Base-by-base conservation (phyloP, 495 filamentous ascomycete genomes). In the Penicillium arizonense region DNA sequence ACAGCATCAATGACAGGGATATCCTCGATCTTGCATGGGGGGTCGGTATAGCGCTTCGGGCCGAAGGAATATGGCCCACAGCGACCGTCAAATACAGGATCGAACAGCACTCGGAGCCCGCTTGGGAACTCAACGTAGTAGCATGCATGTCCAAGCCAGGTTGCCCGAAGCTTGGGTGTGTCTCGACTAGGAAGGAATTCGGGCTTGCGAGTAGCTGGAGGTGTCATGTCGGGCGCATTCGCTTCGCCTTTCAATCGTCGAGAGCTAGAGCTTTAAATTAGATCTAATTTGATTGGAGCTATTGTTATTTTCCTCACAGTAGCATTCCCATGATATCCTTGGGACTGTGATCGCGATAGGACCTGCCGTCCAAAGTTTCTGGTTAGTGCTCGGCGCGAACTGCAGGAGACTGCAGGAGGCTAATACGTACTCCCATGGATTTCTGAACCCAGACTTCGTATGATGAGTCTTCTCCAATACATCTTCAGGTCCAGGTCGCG, bases 71-170 rank as follows among this genome's bases (percentile, higher is more conserved):
- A 78, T 1, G 93, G 94, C 20, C 83, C 82, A 66, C 94, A 98
- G 44, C 91, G 86, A 48, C 88, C 81, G 56, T 91, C 90, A 53
- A 98, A 96, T 13, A 98, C 93, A 2, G 94, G 94, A 66, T 98
- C 94, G 67, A 97, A 97, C 10, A 98, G 80, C 2, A 96, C 91
- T 35, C 93, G 85, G 18, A 98, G 74, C 1, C 94, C 94, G 47
- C 78, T 72, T 13, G 94, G 93, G 60, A 96, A 97, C 65, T 97
- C 94, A 47, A 96, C 86, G 63, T 88, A 90, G 69, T 91, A 96
- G 72, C 90, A 96, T 1, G 94, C 91, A 70, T 98, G 94, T 9
- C 94, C 94, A 4, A 98, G 82, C 94, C 94, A 98, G 30, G 94
- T 98, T 35, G 93, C 91, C 16, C 93, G 86, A 7, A 98, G 82